Percentiles rank a stretch among this genome's conserved stretches.
phyloP scores from a whole-genome alignment of 805 yeast genomes.

The Danielozyma ontarioensis region DNA sequence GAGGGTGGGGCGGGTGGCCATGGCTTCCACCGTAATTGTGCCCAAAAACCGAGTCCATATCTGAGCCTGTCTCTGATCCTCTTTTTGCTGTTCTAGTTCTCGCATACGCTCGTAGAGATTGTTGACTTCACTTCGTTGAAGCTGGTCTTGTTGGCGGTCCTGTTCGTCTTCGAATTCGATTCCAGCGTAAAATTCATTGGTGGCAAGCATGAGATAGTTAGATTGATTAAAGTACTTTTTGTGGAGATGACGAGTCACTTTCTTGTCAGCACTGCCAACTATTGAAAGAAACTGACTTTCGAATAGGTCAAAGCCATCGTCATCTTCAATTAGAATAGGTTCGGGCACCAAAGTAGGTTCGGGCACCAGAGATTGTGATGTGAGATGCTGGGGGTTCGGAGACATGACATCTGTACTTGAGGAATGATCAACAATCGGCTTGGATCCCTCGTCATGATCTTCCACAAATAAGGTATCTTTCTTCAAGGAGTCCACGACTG shows the following conservation, averaged over 20 bases:
- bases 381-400: too few relatives aligned
- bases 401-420: too few relatives aligned
- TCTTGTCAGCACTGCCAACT: slow-evolving; percentile 7
- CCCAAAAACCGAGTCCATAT: slow-evolving; percentile 50
- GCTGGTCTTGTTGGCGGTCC: not conserved
- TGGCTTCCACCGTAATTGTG: slow-evolving; percentile 53
- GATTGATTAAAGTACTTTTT: slow-evolving; percentile 12
- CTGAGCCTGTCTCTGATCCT: slow-evolving; percentile 6
- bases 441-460: too few relatives aligned
- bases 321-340: not conserved
- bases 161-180: slow-evolving; percentile 2
- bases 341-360: not conserved
- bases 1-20: slow-evolving; percentile 66
- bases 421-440: too few relatives aligned
- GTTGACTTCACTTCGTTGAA: not conserved
- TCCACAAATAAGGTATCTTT: too few relatives aligned
- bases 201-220: slow-evolving; percentile 12
- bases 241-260: slow-evolving; percentile 5
- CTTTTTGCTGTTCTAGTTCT: slow-evolving; percentile 6
- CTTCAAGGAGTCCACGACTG: too few relatives aligned
- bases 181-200: slow-evolving; percentile 12
- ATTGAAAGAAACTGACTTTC: slow-evolving; percentile 8
- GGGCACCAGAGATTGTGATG: not conserved
- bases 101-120: slow-evolving; percentile 5
- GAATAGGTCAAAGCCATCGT: slow-evolving; percentile 10